Conservation (phyloP, 805 yeast species). For the Ogataea saltuana region DNA sequence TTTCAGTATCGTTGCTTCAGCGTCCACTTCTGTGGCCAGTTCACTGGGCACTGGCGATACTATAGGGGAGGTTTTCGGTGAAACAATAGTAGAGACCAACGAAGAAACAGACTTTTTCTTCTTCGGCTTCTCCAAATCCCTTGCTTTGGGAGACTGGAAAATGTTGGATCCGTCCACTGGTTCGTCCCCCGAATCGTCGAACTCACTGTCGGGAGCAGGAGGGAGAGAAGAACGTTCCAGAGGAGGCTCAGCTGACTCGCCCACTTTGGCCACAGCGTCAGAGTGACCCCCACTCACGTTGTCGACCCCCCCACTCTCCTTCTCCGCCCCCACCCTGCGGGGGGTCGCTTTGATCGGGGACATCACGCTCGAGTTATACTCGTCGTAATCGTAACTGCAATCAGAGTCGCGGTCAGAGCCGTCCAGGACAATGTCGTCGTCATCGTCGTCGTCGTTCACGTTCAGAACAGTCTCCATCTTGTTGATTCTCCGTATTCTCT, state of each 20-base stretch:
- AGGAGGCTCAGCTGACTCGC: no score
- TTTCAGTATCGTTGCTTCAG: slow-evolving; percentile 28
- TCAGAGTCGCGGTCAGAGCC: slow-evolving; percentile 14
- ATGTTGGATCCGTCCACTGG: background rate
- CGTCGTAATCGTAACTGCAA: slow-evolving; percentile 20
- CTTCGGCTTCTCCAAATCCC: slow-evolving; percentile 8
- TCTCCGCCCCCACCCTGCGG: background rate
- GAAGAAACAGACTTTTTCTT: no score
- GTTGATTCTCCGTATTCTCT: slow-evolving; percentile 1
- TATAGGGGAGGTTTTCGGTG: background rate
- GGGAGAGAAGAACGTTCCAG: no score
- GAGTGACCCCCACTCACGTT: no score
- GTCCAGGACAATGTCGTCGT: slow-evolving; percentile 19
- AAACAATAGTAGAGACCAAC: no score
- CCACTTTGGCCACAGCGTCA: no score
- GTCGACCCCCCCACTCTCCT: background rate
- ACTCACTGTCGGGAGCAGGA: slow-evolving; percentile 18
- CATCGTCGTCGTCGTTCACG: slow-evolving; percentile 4
- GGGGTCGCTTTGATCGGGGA: slow-evolving; percentile 22
- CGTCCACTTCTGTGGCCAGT: slow-evolving; percentile 14
- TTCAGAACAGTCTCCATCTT: background rate
- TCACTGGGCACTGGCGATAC: slow-evolving; percentile 1
- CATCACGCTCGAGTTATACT: slow-evolving; percentile 22
- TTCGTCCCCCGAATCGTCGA: slow-evolving; percentile 26
- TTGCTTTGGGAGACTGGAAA: slow-evolving; percentile 1